Evolutionary conservation across 768 basidiomycete species (phyloP), one percentile per base, ranked within the genome.

Genomic region (Mycena epipterygia): DNA sequence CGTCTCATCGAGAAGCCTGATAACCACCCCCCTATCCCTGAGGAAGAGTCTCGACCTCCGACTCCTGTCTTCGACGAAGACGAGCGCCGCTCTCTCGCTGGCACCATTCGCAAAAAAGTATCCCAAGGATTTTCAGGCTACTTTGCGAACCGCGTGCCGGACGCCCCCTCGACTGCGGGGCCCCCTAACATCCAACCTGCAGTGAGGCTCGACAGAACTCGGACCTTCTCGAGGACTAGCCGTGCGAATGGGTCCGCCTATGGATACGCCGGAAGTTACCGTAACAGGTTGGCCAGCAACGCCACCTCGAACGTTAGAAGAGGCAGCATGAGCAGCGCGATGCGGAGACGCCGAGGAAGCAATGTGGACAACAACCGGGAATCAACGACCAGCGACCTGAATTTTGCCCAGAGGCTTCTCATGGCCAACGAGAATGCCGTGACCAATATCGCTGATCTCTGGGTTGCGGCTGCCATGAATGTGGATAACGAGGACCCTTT

Each of bases 391-490:
- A 74, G 84, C 37, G 92, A 93, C 73, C 86, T 95, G 58, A 95
- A 94, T 75, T 95, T 98, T 73, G 93, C 97, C 0, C 95, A 97
- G 78, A 88, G 95, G 68, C 77, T 97, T 27, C 82, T 97, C 49
- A 90, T 97, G 84, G 97, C 97, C 23, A 98, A 98, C 80, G 96
- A 98, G 81, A 94, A 95, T 74, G 93, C 95, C 16, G 96, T 96
- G 6, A 97, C 95, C 65, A 95, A 93, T 74, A 94, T 99, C 76
- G 95, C 96, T 27, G 97, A 98, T 81, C 84, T 99, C 25, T 99
- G 98, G 98, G 95, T 99, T 59, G 95, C 96, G 6, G 94, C 97
- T 23, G 98, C 97, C 8, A 95, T 97, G 83, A 98, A 97, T 68
- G 95, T 92, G 33, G 96, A 97, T 77, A 93, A 94, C 74, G 95